These are phyloP conservation scores for Geotrichum citri-aurantii DNA, from an alignment of 1,139 yeast genomes.

Conservation along the genomic window DNA sequence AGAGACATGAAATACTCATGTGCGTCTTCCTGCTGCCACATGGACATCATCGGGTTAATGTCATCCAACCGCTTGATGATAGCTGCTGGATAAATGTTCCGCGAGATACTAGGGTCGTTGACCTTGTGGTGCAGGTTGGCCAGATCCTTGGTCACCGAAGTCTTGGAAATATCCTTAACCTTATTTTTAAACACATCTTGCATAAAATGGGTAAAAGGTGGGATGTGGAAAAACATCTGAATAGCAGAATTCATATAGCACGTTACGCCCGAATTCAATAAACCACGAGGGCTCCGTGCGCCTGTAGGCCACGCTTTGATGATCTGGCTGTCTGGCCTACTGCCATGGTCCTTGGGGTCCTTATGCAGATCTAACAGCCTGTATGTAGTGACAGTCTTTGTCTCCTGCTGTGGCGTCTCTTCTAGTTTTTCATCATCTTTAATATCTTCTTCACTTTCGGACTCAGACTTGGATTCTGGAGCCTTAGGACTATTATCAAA, in stretches of 20 bases:
- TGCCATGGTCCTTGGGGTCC: slow-evolving; percentile 30
- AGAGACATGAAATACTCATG: slow-evolving; percentile 95
- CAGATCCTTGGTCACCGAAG: slow-evolving; percentile 63
- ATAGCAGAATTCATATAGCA: slow-evolving; percentile 95
- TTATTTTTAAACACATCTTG: slow-evolving; percentile 52
- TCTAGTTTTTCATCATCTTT: slow-evolving; percentile 23
- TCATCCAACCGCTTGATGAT: slow-evolving; percentile 70
- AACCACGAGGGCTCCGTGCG: slow-evolving; percentile 67
- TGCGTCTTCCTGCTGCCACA: slow-evolving; percentile 96
- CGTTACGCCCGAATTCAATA: slow-evolving; percentile 88
- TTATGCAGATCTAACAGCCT: slow-evolving; percentile 23
- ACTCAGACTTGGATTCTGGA: not conserved
- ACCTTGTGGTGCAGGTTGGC: slow-evolving; percentile 66
- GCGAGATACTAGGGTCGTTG: slow-evolving; percentile 45
- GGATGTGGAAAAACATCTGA: slow-evolving; percentile 83
- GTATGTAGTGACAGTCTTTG: slow-evolving; percentile 9
- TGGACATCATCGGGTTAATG: slow-evolving; percentile 93
- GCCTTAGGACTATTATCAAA: not conserved
- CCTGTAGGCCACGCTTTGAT: slow-evolving; percentile 52
- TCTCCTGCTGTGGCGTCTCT: not conserved
- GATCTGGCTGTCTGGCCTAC: slow-evolving; percentile 40
- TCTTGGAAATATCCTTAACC: slow-evolving; percentile 39
- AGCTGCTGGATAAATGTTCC: slow-evolving; percentile 53
- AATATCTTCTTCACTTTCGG: slow-evolving; percentile 34
- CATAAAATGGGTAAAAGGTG: slow-evolving; percentile 82